phyloP scores from a whole-genome alignment of 139 green algal species.

The Haematococcus sp. region DNA sequence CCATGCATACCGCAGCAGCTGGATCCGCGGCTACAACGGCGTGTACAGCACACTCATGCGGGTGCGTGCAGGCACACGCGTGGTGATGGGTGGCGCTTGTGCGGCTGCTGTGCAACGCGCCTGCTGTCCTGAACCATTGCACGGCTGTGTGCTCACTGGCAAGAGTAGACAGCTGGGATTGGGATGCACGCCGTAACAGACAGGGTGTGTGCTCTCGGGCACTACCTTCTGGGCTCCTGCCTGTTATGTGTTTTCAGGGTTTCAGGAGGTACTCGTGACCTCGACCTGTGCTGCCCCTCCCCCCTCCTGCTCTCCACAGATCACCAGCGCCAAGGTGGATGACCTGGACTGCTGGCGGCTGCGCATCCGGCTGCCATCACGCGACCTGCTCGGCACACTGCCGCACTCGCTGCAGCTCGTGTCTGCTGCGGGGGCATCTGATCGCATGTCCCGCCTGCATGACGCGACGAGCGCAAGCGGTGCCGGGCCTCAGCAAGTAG shows the following conservation, averaged over 20 bases:
- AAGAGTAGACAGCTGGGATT: no score
- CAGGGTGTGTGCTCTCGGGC: no score
- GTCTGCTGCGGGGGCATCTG: neutral
- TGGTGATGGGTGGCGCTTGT: no score
- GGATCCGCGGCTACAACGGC: slow-evolving; percentile 45
- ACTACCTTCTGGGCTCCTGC: no score
- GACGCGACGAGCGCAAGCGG: no score
- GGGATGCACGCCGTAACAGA: no score
- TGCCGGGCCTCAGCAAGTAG: neutral
- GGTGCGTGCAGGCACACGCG: slow-evolving; percentile 24
- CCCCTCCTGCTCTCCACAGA: neutral
- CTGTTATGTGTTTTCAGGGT: no score
- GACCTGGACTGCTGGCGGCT: slow-evolving; percentile 53
- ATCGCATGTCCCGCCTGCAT: neutral
- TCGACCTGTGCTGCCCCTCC: neutral
- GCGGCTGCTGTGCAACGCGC: no score
- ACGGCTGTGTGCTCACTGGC: no score
- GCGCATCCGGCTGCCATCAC: slow-evolving; percentile 23
- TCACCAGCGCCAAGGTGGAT: slow-evolving; percentile 4
- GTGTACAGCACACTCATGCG: slow-evolving; percentile 70
- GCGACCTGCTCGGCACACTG: slow-evolving; percentile 5
- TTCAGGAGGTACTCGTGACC: no score
- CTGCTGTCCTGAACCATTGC: no score
- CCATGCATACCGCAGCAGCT: slow-evolving; percentile 54
- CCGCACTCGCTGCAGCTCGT: slow-evolving; percentile 21